Evolutionary conservation across 768 basidiomycete species (phyloP), one percentile per base, ranked within the genome.

Genomic region (Neoboletus brunneissimus): DNA sequence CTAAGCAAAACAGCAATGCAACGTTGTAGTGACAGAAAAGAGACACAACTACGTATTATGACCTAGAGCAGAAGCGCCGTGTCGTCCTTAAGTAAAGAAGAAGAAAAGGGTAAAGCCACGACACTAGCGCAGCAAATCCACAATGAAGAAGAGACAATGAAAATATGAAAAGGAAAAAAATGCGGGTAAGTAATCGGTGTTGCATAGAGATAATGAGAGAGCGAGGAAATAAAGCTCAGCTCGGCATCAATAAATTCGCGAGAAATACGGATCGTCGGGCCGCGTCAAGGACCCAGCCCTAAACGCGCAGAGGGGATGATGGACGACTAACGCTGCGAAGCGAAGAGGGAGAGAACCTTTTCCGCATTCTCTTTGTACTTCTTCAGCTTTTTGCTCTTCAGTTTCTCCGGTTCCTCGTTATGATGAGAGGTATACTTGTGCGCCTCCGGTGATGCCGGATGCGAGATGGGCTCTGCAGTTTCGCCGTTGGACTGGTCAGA

Each of bases 351-450:
- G 55, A 93, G 79, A 53, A 93, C 81, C 61, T 92, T 92, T 77
- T 91, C 90, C 3, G 91, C 89, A 58, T 86, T 88, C 67, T 91
- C 86, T 75, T 91, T 92, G 76, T 90, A 89, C 75, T 86, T 91
- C 79, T 87, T 89, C 72, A 90, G 70, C 72, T 88, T 91, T 77
- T 83, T 89, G 66, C 71, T 84, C 81, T 81, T 86, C 58, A 76
- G 76, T 67, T 83, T 86, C 64, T 85, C 81, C n/a, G 78, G 75
- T 55, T 81, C 76, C 49, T 79, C 78, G 5, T 55, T 56, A 10
- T 67, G 66, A 27, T 74, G 66, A 18, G 73, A 62, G 5, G 53
- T 27, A 23, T 63, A 55, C 52, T 71, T 74, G 52, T 66, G 57
- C 5, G 66, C 75, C 69, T 73, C 69, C 12, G 68, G 73, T 13